phyloP scores from a whole-genome alignment of 2,329 filamentous ascomycete genomes.

The Clarireedia homoeocarpa region DNA sequence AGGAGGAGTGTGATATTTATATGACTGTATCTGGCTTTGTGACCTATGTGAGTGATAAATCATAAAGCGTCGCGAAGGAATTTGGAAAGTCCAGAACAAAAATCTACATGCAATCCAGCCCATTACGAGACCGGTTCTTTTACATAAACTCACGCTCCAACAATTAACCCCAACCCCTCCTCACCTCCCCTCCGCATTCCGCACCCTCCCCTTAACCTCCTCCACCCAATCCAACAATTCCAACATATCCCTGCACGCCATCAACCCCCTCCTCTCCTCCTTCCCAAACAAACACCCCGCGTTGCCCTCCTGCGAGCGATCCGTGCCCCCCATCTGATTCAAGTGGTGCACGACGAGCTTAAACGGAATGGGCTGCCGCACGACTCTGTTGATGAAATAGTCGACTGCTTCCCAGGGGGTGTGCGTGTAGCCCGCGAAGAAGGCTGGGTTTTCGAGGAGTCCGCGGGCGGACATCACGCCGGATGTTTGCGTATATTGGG shows the following conservation, averaged over 20 bases:
- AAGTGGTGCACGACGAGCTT: constrained; percentile 60
- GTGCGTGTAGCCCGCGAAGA: constrained; percentile 45
- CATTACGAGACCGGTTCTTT: not conserved
- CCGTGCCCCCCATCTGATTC: constrained; percentile 56
- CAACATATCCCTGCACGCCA: constrained; percentile 43
- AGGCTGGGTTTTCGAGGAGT: constrained; percentile 57
- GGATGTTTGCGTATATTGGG: constrained; percentile 35
- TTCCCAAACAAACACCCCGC: constrained; percentile 45
- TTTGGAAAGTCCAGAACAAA: too few species aligned
- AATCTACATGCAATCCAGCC: too few species aligned
- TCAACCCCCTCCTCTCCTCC: constrained; percentile 45
- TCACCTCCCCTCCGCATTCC: constrained; percentile 16
- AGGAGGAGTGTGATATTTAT: too few species aligned
- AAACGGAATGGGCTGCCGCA: constrained; percentile 50
- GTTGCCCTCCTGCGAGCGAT: constrained; percentile 44
- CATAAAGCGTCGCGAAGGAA: too few species aligned
- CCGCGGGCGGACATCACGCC: constrained; percentile 66
- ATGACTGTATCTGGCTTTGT: too few species aligned
- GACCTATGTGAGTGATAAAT: too few species aligned
- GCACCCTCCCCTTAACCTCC: constrained; percentile 29
- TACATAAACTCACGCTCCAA: not conserved
- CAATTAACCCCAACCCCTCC: not conserved
- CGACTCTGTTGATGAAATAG: constrained; percentile 51
- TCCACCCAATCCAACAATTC: constrained; percentile 56
- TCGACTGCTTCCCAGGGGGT: constrained; percentile 58